Conservation (phyloP, 2,329 filamentous ascomycete genomes). For the Calycina herbarum region DNA sequence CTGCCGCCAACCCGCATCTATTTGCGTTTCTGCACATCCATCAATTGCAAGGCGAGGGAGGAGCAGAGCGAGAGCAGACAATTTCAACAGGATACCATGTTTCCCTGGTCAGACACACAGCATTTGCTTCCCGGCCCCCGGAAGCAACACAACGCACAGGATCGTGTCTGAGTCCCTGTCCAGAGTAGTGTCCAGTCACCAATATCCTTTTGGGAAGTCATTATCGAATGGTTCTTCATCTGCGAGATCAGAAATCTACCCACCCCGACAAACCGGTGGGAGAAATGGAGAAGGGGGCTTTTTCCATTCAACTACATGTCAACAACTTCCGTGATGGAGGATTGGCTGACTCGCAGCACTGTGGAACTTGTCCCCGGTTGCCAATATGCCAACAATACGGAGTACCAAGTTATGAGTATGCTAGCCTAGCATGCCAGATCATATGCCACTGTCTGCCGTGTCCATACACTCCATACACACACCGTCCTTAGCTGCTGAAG, state of each 20-base stretch:
- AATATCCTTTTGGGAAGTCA: background rate
- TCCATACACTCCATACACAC: background rate
- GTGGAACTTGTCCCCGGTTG: background rate
- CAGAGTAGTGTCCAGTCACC: background rate
- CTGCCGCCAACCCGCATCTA: conserved; percentile 1
- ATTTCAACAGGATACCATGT: background rate
- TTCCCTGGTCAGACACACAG: background rate
- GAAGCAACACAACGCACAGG: background rate
- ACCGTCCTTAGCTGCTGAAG: background rate
- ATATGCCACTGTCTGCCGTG: conserved; percentile 3
- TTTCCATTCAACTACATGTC: background rate
- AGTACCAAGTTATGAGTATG: background rate
- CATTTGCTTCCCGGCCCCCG: background rate
- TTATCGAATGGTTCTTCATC: background rate
- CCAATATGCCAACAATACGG: background rate
- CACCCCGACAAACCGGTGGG: background rate
- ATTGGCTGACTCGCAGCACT: conserved; percentile 1
- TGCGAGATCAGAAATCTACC: background rate
- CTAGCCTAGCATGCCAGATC: background rate
- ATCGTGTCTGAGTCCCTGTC: background rate
- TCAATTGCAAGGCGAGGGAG: background rate
- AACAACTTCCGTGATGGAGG: background rate
- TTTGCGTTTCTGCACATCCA: conserved; percentile 1
- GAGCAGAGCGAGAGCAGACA: background rate
- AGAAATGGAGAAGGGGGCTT: background rate